Evolutionary conservation across 768 basidiomycete species (phyloP), one percentile per base, ranked within the genome.

Genomic region (Russula earlei): DNA sequence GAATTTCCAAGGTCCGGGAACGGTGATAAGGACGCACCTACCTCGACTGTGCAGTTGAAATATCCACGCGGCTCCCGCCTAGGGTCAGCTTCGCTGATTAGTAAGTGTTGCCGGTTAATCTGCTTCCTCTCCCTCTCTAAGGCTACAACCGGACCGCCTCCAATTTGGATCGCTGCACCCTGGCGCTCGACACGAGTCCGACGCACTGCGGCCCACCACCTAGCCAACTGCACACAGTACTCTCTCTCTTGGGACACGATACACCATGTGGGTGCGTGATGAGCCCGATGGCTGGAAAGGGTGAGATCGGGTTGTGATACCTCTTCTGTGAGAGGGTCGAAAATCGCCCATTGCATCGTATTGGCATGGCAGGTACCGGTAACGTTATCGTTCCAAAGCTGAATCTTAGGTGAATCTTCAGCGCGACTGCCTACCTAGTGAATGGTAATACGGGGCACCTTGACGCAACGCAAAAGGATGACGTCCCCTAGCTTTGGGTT

Each of bases 21-120:
- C 6, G n/a, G 33, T 15, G 44, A 14, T 19, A 17, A 8, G 3
- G 17, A 8, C 11, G 6, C n/a, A 20, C 52, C 17, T 20, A 61
- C 62, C 59, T 62, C 60, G 5, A 82, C 72, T 0, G 80, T 82
- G 46, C 82, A 84, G 52, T 84, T 74, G 64, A 85, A 84, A 65
- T 75, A 85, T 1, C 79, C 78, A 20, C 57, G 48, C 2, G 78
- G 78, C 11, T 67, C 66, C 19, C 69, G 67, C 46, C 72, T 63
- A 1, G 80, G 79, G 9, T 71, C 71, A 12, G 72, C 74, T 42
- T 82, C 78, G n/a, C 72, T 72, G 52, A 84, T 70, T 17, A 82
- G 66, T 24, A 72, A 68, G 59, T 82, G 82, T 41, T 67, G 64
- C 45, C 76, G 72, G 36, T 3, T 0, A 42, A 22, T 19, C 7